phyloP scores from a whole-genome alignment of 805 yeast genomes.

The Starmerella apis region DNA sequence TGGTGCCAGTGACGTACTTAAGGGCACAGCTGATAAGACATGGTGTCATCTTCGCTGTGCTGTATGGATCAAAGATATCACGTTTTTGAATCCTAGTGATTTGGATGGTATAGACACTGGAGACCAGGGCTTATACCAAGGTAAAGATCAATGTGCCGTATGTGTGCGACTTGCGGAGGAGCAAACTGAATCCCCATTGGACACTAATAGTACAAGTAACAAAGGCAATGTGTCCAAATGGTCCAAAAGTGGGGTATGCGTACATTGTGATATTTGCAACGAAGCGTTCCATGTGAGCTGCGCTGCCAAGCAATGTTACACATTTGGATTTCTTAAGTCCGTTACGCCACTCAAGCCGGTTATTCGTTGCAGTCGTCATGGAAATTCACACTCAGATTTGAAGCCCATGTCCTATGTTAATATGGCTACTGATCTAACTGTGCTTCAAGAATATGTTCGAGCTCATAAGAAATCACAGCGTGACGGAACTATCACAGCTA shows the following conservation, averaged over 20 bases:
- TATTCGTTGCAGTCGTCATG: constrained; percentile 30
- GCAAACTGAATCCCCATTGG: not conserved
- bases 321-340: constrained; percentile 19
- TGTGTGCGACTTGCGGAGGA: constrained; percentile 3
- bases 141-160: constrained; percentile 9
- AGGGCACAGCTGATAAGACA: constrained; percentile 17
- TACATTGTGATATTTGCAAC: constrained; percentile 19
- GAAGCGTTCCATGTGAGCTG: constrained; percentile 44
- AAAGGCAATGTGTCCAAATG: not conserved
- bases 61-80: constrained; percentile 9
- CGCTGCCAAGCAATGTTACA: constrained; percentile 34
- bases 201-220: not conserved
- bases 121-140: not conserved
- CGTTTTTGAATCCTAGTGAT: constrained; percentile 11
- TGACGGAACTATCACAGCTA: not conserved
- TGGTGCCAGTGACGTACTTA: constrained; percentile 19
- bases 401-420: constrained; percentile 27
- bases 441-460: constrained; percentile 29
- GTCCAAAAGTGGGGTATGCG: constrained; percentile 2
- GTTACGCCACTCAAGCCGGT: constrained; percentile 26
- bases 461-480: constrained; percentile 22
- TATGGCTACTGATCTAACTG: constrained; percentile 22
- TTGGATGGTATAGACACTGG: constrained; percentile 6
- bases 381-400: constrained; percentile 8
- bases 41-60: constrained; percentile 26